These are phyloP conservation scores for Syncephalastrum racemosum DNA, from an alignment of 371 early-diverging fungal genomes.

Conservation along the genomic window DNA sequence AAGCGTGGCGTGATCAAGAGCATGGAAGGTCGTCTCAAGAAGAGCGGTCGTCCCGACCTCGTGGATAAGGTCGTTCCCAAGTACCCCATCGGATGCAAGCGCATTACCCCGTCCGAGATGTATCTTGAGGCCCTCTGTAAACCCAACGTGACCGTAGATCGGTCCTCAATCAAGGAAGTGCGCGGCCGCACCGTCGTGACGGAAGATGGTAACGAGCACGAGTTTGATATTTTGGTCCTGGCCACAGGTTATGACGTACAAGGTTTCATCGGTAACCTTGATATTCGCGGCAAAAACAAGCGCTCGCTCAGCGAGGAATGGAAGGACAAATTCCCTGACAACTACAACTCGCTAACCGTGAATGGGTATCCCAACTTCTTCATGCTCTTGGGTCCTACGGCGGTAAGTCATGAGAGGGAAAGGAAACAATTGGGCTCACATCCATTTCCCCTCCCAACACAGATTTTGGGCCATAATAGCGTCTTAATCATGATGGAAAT, in stretches of 20 bases:
- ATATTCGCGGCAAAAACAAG: constrained; percentile 23
- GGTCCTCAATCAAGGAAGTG: constrained; percentile 14
- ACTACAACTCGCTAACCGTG: constrained; percentile 29
- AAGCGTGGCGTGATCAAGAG: background rate
- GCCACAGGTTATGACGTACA: constrained; percentile 31
- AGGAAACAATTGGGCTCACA: too few species aligned
- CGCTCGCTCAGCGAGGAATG: constrained; percentile 19
- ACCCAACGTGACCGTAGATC: constrained; percentile 20
- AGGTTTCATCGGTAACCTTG: constrained; percentile 27
- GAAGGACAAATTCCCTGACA: constrained; percentile 18
- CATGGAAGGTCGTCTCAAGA: constrained; percentile 9
- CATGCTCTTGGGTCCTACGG: constrained; percentile 34
- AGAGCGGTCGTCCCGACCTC: constrained; percentile 19
- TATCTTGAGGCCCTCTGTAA: constrained; percentile 25
- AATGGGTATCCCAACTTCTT: constrained; percentile 48
- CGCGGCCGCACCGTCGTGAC: constrained; percentile 23
- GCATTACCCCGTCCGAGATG: constrained; percentile 22
- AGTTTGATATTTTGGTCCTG: constrained; percentile 26
- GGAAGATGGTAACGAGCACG: constrained; percentile 18
- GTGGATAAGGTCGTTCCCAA: constrained; percentile 16
- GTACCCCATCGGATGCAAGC: constrained; percentile 28
- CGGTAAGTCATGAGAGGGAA: background rate
- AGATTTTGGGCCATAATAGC: constrained; percentile 13
- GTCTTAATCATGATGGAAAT: constrained; percentile 21
- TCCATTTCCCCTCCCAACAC: too few species aligned